Percentiles rank a stretch among this genome's conserved stretches.
Evolutionary conservation across 441 rosid species (phyloP).

Genomic region (Populus hybrid): DNA sequence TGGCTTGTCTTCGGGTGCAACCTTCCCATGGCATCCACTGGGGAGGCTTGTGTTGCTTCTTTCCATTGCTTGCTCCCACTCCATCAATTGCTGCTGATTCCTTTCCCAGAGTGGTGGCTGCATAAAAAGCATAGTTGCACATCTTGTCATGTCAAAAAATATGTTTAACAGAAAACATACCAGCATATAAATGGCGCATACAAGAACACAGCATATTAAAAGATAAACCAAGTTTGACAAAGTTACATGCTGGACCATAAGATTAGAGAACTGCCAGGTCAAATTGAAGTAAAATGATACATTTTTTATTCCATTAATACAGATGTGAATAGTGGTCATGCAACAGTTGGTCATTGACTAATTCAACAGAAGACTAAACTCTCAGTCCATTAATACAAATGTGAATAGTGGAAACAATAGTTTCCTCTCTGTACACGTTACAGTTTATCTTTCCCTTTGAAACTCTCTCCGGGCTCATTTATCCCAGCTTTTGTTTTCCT

Average conservation of each 20-base stretch:
- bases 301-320: background rate
- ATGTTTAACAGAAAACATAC: background rate
- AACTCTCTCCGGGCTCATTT: background rate
- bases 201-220: background rate
- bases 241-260: background rate
- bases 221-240: background rate
- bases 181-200: background rate
- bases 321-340: background rate
- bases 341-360: no score
- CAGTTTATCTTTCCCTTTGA: background rate
- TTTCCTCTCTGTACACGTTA: background rate
- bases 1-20: slow-evolving; percentile 61
- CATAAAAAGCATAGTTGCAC: slow-evolving; percentile 12
- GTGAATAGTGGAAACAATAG: background rate
- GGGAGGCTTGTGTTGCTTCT: slow-evolving; percentile 35
- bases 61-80: slow-evolving; percentile 68
- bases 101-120: slow-evolving; percentile 96
- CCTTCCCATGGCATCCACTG: slow-evolving; percentile 52
- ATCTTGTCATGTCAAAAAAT: background rate
- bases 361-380: no score
- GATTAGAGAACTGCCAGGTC: background rate
- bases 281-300: background rate
- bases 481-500: no score
- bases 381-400: background rate
- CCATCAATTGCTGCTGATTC: slow-evolving; percentile 71